Evolutionary conservation across 2,329 filamentous ascomycete genomes (phyloP).

Genomic region (Fusarium phyllophilum): DNA sequence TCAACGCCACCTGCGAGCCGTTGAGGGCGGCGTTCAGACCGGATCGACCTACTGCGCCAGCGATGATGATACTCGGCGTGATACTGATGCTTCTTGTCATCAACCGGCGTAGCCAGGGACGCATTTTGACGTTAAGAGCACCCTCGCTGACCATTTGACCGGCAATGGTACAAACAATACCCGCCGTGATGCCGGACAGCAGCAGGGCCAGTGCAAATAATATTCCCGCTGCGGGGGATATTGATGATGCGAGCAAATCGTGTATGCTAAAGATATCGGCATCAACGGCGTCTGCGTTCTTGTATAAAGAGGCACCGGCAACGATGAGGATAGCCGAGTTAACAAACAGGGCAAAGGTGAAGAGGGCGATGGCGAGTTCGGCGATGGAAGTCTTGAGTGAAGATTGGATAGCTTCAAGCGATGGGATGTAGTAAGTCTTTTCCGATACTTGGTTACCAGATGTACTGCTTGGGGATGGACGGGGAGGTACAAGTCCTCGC

Average conservation of each 20-base stretch:
- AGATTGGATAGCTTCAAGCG: constrained; percentile 75
- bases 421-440: constrained; percentile 74
- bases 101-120: constrained; percentile 79
- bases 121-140: constrained; percentile 73
- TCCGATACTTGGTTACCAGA: constrained; percentile 38
- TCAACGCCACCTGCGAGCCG: constrained; percentile 80
- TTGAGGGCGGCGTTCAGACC: constrained; percentile 79
- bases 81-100: constrained; percentile 84
- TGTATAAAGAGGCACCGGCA: constrained; percentile 79
- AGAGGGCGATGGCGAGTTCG: constrained; percentile 77
- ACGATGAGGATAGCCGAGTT: constrained; percentile 86
- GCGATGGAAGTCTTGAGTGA: constrained; percentile 79
- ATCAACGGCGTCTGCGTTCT: constrained; percentile 66
- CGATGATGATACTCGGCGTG: constrained; percentile 84
- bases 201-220: constrained; percentile 86
- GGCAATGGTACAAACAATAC: constrained; percentile 88
- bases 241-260: constrained; percentile 71
- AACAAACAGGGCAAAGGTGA: constrained; percentile 86
- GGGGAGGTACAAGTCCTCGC: neutral
- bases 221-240: constrained; percentile 80
- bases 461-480: neutral
- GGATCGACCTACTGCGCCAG: constrained; percentile 76
- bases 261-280: constrained; percentile 90
- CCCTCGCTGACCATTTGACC: constrained; percentile 92
- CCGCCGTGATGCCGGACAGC: constrained; percentile 81